Evolutionary conservation across 192 early-diverging fungal species (phyloP), one percentile per base, ranked within the genome.

Genomic region (Backusella liffmaniae): DNA sequence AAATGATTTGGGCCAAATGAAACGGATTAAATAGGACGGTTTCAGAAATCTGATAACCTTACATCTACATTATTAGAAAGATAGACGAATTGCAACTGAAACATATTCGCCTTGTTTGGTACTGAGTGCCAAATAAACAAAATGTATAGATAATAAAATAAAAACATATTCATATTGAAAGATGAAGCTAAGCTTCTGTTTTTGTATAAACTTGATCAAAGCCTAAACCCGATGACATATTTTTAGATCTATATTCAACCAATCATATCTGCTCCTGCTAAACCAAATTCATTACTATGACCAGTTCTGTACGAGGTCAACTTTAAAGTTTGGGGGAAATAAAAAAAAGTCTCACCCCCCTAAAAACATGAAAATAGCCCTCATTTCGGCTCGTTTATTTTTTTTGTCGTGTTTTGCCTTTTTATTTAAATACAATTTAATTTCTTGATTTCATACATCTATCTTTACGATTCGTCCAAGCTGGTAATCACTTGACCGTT

Each of bases 401-500:
- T 32, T 32, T 32, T 32, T 32, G 32, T 51, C 13, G 18, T 53
- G 16, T 18, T 53, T 53, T 53, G 37, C 37, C 1, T 49, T 62
- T 62, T 59, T 59, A 59, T 59, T 59, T 59, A 59, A 59, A 59
- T 59, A 12, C 53, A 59, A 2, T 59, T 59, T 59, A 21, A 5
- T 53, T 53, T 56, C 21, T 59, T 13, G 0, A n/a, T 26, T 21
- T 53, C 21, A 56, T 56, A 18, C 15, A 21, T 70, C 10, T 16
- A 10, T 26, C 8, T 21, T 70, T 76, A 53, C 42, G 69, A 36
- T 29, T 68, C 32, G 16, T 78, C 72, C 3, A 73, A 53, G 10
- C 39, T 66, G n/a, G 65, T 51, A 16, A 79, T 39, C 0, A 67
- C 59, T 32, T 70, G 42, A 34, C 77, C 77, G 5, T 9, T 21